Conservation (phyloP, 176 grass and related monocot genomes). For the Phoenix roebelenii region DNA sequence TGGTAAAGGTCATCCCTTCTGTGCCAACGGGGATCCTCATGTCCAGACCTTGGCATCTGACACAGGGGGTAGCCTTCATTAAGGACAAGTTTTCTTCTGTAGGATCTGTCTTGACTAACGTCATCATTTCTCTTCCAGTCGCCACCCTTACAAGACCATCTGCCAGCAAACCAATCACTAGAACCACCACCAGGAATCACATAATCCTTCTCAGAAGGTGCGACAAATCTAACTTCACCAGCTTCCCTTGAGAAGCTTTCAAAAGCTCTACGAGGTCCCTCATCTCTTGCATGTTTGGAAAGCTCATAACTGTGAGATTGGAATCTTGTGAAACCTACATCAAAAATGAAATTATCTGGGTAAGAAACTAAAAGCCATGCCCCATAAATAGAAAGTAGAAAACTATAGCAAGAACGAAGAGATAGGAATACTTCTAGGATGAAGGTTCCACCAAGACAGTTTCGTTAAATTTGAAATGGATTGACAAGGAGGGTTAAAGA, state of each 20-base stretch:
- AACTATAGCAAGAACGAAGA: too few species aligned
- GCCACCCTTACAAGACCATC: slow-evolving; percentile 82
- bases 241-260: slow-evolving; percentile 25
- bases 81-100: slow-evolving; percentile 68
- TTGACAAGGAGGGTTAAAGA: too few species aligned
- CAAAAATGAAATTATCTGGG: slow-evolving; percentile 15
- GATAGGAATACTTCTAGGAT: too few species aligned
- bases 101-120: slow-evolving; percentile 47
- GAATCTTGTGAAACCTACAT: slow-evolving; percentile 57
- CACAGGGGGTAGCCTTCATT: slow-evolving; percentile 84
- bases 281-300: slow-evolving; percentile 29
- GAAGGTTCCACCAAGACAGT: too few species aligned
- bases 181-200: slow-evolving; percentile 27
- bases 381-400: too few species aligned
- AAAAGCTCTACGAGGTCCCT: slow-evolving; percentile 27
- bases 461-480: too few species aligned
- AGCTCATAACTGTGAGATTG: slow-evolving; percentile 17
- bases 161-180: slow-evolving; percentile 75
- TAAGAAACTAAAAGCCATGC: too few species aligned
- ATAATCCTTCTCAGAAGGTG: slow-evolving; percentile 25
- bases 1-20: slow-evolving; percentile 65
- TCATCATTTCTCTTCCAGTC: slow-evolving; percentile 96
- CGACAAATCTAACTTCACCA: slow-evolving; percentile 20
- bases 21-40: slow-evolving; percentile 63
- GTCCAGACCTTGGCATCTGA: slow-evolving; percentile 60